These are phyloP conservation scores for Aegilops bicornis DNA, from an alignment of 176 grass and related monocot genomes.

Conservation along the genomic window DNA sequence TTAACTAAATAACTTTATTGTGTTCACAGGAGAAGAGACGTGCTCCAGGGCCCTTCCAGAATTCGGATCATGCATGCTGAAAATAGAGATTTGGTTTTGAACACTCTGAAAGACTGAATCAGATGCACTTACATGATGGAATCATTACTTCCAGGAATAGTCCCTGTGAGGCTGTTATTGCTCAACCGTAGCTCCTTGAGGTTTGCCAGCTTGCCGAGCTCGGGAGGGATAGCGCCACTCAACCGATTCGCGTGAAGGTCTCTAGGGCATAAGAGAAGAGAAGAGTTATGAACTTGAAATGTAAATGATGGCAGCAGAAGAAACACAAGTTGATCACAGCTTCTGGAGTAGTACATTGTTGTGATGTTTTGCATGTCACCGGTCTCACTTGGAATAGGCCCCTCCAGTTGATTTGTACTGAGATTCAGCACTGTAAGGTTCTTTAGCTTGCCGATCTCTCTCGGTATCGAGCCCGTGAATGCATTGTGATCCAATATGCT, in stretches of 20 bases:
- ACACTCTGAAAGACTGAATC: not conserved
- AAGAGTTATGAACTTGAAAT: constrained; percentile 14
- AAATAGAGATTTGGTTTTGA: not conserved
- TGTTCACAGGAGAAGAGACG: not conserved
- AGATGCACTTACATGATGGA: constrained; percentile 56
- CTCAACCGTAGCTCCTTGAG: constrained; percentile 61
- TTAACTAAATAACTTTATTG: constrained; percentile 27
- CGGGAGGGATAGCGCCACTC: constrained; percentile 61
- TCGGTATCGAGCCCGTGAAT: constrained; percentile 59
- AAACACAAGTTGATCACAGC: constrained; percentile 5
- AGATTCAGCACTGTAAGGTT: constrained; percentile 59
- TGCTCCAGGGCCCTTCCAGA: not conserved
- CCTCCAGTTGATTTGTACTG: constrained; percentile 56
- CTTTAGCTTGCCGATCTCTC: constrained; percentile 50
- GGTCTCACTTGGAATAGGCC: constrained; percentile 60
- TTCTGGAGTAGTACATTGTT: constrained; percentile 64
- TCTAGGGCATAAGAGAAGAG: constrained; percentile 58
- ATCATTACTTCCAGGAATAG: constrained; percentile 72
- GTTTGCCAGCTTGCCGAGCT: constrained; percentile 59
- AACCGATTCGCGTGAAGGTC: constrained; percentile 77
- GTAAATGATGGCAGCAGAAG: not conserved
- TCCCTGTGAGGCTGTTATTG: constrained; percentile 70
- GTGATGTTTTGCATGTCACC: constrained; percentile 57
- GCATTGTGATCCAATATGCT: constrained; percentile 62
- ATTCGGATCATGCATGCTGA: not conserved